phyloP scores from a whole-genome alignment of 2,329 filamentous ascomycete species.

The Exserohilum rostratum region DNA sequence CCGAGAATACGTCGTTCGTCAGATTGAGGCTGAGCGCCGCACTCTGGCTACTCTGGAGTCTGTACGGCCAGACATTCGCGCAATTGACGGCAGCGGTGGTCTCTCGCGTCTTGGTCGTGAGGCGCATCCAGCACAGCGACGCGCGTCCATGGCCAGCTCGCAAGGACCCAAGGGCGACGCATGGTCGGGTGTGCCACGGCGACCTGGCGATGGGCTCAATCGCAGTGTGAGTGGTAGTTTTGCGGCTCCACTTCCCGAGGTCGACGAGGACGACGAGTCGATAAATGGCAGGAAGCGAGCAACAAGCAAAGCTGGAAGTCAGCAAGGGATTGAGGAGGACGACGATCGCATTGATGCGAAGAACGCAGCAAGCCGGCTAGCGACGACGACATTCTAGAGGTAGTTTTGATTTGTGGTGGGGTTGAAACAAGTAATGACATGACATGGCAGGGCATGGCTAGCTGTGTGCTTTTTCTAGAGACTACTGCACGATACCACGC shows the following conservation, averaged over 20 bases:
- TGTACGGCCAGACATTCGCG: conserved; percentile 88
- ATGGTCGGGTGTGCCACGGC: conserved; percentile 91
- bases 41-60: conserved; percentile 92
- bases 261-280: conserved; percentile 60
- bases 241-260: conserved; percentile 63
- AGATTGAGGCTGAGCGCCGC: conserved; percentile 94
- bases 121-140: conserved; percentile 75
- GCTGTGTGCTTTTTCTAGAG: conserved; percentile 2
- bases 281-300: conserved; percentile 58
- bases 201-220: conserved; percentile 73
- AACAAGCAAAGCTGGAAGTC: conserved; percentile 56
- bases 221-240: conserved; percentile 78
- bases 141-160: conserved; percentile 79
- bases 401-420: conserved; percentile 13
- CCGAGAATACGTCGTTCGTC: conserved; percentile 88
- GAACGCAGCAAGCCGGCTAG: conserved; percentile 92
- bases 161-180: conserved; percentile 98
- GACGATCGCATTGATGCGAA: conserved; percentile 93
- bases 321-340: conserved; percentile 77
- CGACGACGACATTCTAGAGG: conserved; percentile 84
- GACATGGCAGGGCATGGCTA: not conserved
- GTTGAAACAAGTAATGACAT: conserved; percentile 2
- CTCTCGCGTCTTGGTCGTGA: conserved; percentile 89
- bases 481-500: conserved; percentile 12
- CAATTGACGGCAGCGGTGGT: conserved; percentile 89